These are phyloP conservation scores for Geranium brycei DNA, from an alignment of 345 rosid genomes.

Conservation along the genomic window DNA sequence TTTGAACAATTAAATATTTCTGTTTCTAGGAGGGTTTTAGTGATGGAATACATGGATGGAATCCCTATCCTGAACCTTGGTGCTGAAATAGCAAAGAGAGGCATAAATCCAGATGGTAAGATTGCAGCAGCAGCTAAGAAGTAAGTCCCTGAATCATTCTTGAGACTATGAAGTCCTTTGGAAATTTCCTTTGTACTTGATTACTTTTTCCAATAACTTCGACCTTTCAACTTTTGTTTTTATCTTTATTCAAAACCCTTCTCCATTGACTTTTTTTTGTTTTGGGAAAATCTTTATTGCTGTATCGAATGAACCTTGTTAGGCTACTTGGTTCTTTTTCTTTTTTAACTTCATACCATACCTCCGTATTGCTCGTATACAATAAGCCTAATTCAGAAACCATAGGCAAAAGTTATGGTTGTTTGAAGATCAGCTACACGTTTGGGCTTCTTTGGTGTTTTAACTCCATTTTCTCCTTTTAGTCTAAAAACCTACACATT, in stretches of 20 bases:
- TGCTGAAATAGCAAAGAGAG: constrained; percentile 81
- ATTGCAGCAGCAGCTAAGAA: constrained; percentile 79
- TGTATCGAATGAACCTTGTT: too few relatives aligned
- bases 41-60: constrained; percentile 91
- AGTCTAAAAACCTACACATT: too few relatives aligned
- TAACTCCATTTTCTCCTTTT: too few relatives aligned
- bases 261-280: too few relatives aligned
- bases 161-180: constrained; percentile 23
- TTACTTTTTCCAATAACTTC: too few relatives aligned
- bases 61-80: constrained; percentile 82
- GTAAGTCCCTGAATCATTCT: constrained; percentile 56
- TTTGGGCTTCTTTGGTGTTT: too few relatives aligned
- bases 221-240: too few relatives aligned
- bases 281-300: too few relatives aligned
- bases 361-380: neutral
- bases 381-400: too few relatives aligned
- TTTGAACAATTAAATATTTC: constrained; percentile 1
- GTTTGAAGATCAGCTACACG: too few relatives aligned
- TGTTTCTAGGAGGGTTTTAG: constrained; percentile 51
- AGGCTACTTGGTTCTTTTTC: neutral
- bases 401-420: too few relatives aligned
- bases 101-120: constrained; percentile 74
- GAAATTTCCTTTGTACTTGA: neutral
- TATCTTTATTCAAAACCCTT: too few relatives aligned
- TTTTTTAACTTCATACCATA: neutral